Base-by-base conservation (phyloP, 495 filamentous ascomycete species). In the Aspergillus avenaceus region DNA sequence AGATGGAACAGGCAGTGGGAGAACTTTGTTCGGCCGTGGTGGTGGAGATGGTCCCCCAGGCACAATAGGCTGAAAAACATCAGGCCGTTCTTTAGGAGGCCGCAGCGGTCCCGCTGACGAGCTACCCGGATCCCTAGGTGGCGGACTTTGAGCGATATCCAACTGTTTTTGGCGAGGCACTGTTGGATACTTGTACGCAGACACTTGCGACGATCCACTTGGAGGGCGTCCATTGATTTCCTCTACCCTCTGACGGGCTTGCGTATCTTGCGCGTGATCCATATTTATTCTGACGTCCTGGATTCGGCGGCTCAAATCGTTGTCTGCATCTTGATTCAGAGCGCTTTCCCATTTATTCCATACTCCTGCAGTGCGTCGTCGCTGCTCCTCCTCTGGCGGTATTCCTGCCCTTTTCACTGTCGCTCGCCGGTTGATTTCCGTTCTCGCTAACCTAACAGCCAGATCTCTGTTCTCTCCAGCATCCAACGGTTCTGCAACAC, bases 401-500 rank as follows among this genome's bases (percentile, higher is more conserved):
- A 80, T 61, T 3, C 80, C 79, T 8, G 79, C 75, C 46, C 72
- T 75, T 42, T 79, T 72, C 11, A 76, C 74, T 7, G 77, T 78
- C 47, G 84, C 83, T 53, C 90, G 74, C 41, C 89, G 80, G 41
- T 66, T 74, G 37, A 92, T 81, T 65, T 95, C 89, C 16, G 77
- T 83, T 46, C 84, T 80, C 0, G 89, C 89, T 28, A 95, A 56
- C 53, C 85, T 77, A 5, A 95, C 86, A 8, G 90, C 90, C 29
- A 96, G 75, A 26, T 90, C 84, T 47, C 80, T 77, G 50, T 95
- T 76, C 44, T 88, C 80, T 9, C 72, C 78, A 4, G 86, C 87
- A 60, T 87, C 84, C 18, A 96, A 66, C 5, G 83, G 66, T 45
- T 78, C 61, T 7, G 63, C 67, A 25, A 73, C 67, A 18, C 64